A percentile compares a stretch with the other conserved stretches of the same genome.
phyloP scores from a whole-genome alignment of 2,329 filamentous ascomycete species.

The Arachnopeziza araneosa region DNA sequence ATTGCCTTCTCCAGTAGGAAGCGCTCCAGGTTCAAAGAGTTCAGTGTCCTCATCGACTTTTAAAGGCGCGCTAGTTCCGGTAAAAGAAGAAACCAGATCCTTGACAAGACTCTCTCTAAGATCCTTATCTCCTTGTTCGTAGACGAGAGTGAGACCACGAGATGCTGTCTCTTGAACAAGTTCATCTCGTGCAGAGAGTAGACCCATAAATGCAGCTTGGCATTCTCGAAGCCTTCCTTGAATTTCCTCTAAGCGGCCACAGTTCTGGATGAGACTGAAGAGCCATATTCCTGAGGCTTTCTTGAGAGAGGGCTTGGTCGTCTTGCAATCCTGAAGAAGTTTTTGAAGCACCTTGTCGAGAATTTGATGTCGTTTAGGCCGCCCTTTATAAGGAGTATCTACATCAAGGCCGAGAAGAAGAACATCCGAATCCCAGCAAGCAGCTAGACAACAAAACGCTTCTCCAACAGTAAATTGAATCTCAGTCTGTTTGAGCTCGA shows the following conservation, averaged over 20 bases:
- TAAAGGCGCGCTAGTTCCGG: constrained; percentile 65
- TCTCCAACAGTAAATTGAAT: constrained; percentile 89
- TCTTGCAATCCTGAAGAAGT: constrained; percentile 70
- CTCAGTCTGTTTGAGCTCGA: constrained; percentile 81
- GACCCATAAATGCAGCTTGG: constrained; percentile 81
- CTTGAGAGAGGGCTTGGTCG: constrained; percentile 80
- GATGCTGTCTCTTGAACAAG: constrained; percentile 95
- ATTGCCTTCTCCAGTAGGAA: constrained; percentile 84
- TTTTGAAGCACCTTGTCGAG: constrained; percentile 51
- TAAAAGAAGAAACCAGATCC: constrained; percentile 86
- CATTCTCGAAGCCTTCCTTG: constrained; percentile 70
- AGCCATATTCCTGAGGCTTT: constrained; percentile 96
- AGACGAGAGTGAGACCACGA: constrained; percentile 83
- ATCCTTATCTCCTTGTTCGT: constrained; percentile 79
- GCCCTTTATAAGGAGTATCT: constrained; percentile 44
- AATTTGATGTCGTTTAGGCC: constrained; percentile 35
- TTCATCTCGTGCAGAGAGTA: constrained; percentile 84
- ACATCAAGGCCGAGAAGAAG: constrained; percentile 73
- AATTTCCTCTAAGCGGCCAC: constrained; percentile 70
- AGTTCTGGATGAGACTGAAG: constrained; percentile 84
- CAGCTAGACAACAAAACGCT: constrained; percentile 71
- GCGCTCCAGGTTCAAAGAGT: constrained; percentile 82
- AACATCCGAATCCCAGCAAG: constrained; percentile 78
- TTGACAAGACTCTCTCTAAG: constrained; percentile 79
- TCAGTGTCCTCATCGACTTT: constrained; percentile 89